Evolutionary conservation across 345 rosid genomes (phyloP).

Genomic region (Eucalyptus regnans): DNA sequence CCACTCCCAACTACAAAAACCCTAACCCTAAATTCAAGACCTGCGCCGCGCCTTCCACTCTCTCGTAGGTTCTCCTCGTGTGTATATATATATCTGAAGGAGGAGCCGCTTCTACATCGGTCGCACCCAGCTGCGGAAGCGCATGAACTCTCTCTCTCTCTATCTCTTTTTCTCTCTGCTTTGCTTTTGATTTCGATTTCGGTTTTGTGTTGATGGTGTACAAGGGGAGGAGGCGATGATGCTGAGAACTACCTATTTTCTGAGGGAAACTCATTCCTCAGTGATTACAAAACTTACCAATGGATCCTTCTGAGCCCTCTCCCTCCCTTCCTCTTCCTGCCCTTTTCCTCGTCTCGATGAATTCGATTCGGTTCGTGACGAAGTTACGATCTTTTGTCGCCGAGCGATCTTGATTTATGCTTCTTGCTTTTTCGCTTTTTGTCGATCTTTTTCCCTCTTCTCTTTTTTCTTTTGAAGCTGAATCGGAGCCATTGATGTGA

Average conservation of each 20-base stretch:
- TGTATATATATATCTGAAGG: neutral
- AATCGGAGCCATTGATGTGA: conserved; percentile 12
- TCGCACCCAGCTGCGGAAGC: neutral
- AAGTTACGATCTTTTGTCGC: neutral
- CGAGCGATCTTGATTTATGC: neutral
- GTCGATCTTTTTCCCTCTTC: no score
- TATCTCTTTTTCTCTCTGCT: neutral
- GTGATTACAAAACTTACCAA: neutral
- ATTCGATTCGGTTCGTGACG: neutral
- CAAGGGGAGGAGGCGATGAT: conserved; percentile 4
- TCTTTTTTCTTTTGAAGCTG: neutral
- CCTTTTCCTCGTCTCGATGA: neutral
- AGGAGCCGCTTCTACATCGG: neutral
- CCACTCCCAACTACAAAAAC: neutral
- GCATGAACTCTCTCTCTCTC: neutral
- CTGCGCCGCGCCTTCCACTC: neutral
- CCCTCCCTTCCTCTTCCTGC: neutral
- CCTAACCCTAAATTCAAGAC: neutral
- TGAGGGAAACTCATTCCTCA: neutral
- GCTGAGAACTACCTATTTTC: conserved; percentile 26
- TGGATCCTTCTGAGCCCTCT: neutral
- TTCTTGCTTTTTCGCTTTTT: neutral
- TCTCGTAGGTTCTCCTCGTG: neutral
- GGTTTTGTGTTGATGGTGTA: neutral
- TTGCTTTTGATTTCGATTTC: neutral